Conservation (phyloP, 768 basidiomycete species). For the Roridomyces roridus region DNA sequence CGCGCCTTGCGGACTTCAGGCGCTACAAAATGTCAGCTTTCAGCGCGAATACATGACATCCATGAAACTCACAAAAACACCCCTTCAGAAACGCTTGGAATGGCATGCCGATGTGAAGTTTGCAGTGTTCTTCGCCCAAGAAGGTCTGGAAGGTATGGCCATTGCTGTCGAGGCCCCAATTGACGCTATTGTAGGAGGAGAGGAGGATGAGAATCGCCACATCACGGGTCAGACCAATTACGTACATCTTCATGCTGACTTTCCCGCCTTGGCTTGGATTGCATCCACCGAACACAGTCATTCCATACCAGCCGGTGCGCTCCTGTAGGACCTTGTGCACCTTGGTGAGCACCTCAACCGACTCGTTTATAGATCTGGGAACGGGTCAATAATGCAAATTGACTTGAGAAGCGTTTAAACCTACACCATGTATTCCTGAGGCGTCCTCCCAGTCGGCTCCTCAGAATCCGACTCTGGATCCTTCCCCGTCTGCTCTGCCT, state of each 20-base stretch:
- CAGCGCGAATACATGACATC: no score
- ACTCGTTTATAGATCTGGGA: no score
- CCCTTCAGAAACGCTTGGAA: not conserved
- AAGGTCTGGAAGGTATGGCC: not conserved
- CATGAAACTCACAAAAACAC: not conserved
- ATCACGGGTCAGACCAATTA: not conserved
- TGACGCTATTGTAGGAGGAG: no score
- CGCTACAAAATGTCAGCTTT: no score
- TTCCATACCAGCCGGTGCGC: not conserved
- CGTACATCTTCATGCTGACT: constrained; percentile 2
- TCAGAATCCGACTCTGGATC: no score
- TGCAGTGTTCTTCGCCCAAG: not conserved
- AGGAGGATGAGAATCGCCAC: not conserved
- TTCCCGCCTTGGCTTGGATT: not conserved
- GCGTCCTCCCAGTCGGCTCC: no score
- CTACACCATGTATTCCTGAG: no score
- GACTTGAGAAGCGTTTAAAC: no score
- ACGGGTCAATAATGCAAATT: no score
- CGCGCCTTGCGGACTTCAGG: no score
- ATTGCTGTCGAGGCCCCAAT: no score
- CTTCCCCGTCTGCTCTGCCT: no score
- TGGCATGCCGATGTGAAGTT: not conserved
- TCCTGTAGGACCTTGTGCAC: not conserved
- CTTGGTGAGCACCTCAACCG: not conserved
- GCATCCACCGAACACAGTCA: not conserved